Base-by-base conservation (phyloP, 345 rosid genomes). In the Diplotaxis tenuifolia region DNA sequence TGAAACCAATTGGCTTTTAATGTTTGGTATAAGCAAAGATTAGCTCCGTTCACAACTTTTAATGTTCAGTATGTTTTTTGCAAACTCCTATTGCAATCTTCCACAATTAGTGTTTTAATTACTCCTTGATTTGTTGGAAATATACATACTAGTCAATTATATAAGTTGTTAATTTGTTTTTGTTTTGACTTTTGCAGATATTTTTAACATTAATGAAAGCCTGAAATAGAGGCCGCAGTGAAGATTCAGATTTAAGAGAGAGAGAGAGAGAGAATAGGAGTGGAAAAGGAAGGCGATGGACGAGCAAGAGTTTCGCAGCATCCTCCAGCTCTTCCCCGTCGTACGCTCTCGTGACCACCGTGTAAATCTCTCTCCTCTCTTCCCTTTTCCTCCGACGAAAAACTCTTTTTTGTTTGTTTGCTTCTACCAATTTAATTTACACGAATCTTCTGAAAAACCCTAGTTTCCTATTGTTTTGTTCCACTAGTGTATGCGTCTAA, bases 241-340 rank as follows among this genome's bases (percentile, higher is more conserved):
- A 38, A 38, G 15, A 11, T 38, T 38, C 45, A 38, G 45, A 11
- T 38, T 38, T 12, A 38, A 38, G 15, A 38, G 40, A 34, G 40
- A 32, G 34, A 29, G 49, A 40, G 49, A 45, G 60, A 75, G 7
- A 38, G 58, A 75, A 49, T 36, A 62, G 72, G 65, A 53, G 61
- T 45, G 67, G 18, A 36, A 14, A 42, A 42, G 49, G 49, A 42
- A 42, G 77, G 67, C 22, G 28, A 81, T 94, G 98, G 97, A 94
- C 15, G 96, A 89, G 67, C 81, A 79, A 54, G 97, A 94, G 73
- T 94, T 94, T 77, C 84, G 80, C 47, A 89, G 88, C 77, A 79
- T 84, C 42, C 90, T 94, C 1, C 79, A 86, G 64, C 89, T 86
- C 79, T 94, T 94, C 82, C 97, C 98, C 22, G 81, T 91, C 70